Percentiles rank a stretch among this genome's conserved stretches.
Evolutionary conservation across 495 filamentous ascomycete genomes (phyloP).

Genomic region (Aspergillus conjunctus): DNA sequence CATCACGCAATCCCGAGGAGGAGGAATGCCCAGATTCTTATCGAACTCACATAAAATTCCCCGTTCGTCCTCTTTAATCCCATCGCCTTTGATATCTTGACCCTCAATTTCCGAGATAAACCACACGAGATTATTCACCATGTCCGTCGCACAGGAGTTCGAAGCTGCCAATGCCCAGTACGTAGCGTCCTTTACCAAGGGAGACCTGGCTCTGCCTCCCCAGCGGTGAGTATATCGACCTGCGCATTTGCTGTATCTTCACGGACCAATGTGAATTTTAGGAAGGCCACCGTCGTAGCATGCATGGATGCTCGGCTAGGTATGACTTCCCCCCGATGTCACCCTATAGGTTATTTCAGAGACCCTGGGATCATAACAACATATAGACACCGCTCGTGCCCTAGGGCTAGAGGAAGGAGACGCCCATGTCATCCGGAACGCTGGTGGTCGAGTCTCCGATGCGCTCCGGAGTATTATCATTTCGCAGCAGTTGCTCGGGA

Average conservation of each 20-base stretch:
- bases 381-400: conserved; percentile 61
- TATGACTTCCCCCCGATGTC: conserved; percentile 12
- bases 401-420: conserved; percentile 76
- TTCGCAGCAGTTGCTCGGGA: conserved; percentile 81
- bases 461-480: conserved; percentile 76
- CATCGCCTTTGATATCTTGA: background rate
- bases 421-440: conserved; percentile 82
- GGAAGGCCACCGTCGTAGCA: conserved; percentile 54
- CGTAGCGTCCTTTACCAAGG: conserved; percentile 61
- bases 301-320: conserved; percentile 85
- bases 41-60: background rate
- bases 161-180: conserved; percentile 61
- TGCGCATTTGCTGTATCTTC: too few relatives aligned
- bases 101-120: background rate
- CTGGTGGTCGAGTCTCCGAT: conserved; percentile 66
- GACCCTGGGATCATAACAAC: background rate
- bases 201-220: conserved; percentile 69
- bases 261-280: conserved; percentile 4
- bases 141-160: conserved; percentile 40
- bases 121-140: conserved; percentile 6
- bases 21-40: background rate
- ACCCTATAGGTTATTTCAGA: background rate
- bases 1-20: background rate
- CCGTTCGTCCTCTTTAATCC: background rate
- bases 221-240: conserved; percentile 47